Evolutionary conservation across 2,329 filamentous ascomycete species (phyloP), one percentile per base, ranked within the genome.

Genomic region (Ophiocordyceps sinensis): DNA sequence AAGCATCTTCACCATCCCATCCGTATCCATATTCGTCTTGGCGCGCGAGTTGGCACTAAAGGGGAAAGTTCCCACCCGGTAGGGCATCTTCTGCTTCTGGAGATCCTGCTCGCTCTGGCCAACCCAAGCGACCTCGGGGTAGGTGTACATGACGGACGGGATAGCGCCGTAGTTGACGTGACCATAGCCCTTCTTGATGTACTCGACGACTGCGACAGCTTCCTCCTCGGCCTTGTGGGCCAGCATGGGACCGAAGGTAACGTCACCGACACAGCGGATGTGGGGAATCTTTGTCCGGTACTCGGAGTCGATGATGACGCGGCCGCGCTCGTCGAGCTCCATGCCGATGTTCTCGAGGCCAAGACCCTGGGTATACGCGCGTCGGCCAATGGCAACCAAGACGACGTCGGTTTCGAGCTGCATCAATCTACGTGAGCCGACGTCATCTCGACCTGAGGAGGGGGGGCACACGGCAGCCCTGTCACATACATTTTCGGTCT

Each of bases 211-310:
- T 28, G 91, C 91, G 48, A 96, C 88, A 45, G 77, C 91, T 68
- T 98, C 91, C 68, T 98, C 91, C 68, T 98, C 91, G 40, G 91
- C 91, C 77, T 98, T 98, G 77, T 98, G 91, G 41, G 91, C 91
- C 57, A 98, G 80, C 91, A 98, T 98, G 57, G 88, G 88, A 10
- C 91, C 91, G 62, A 98, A 98, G 37, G 91, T 98, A 59, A 79
- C 85, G 64, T 96, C 91, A 58, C 91, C 91, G 51, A 96, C 83
- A 55, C 89, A 91, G 55, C 91, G 88, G 63, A 98, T 95, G 70
- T 98, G 91, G 38, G 88, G 85, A 51, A 91, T 71, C 72, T 95
- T 96, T 58, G 91, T 98, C 66, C 91, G 87, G 76, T 94, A 98
- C 67, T 98, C 89, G 54, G 88, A 87, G 72, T 98, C 91, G 60